Evolutionary conservation across 148 eudicot genomes (phyloP).

Genomic region (Mesembryanthemum crystallinum): DNA sequence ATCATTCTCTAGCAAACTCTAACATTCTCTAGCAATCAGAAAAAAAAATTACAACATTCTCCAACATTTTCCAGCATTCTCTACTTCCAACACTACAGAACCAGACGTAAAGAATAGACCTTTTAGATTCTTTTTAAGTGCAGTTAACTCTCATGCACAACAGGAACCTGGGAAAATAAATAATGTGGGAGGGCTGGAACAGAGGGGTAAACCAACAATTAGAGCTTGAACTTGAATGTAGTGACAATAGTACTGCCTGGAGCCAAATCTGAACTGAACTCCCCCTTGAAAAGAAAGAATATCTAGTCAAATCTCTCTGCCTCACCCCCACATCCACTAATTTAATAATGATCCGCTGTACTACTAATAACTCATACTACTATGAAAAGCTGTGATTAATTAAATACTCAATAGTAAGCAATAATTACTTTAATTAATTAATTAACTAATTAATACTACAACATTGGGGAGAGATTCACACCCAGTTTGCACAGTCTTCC

Average conservation of each 20-base stretch:
- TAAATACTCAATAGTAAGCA: not conserved
- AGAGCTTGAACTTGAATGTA: not conserved
- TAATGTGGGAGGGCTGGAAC: no score
- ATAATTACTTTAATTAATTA: not conserved
- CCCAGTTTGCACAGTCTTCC: not conserved
- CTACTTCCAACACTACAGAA: no score
- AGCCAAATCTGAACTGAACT: no score
- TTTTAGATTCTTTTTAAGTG: no score
- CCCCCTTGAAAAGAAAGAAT: not conserved
- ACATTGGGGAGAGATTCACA: not conserved
- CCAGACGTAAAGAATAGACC: no score
- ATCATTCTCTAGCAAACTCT: no score
- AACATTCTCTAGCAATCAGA: no score
- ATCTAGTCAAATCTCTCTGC: not conserved
- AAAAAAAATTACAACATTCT: no score
- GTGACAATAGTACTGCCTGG: no score
- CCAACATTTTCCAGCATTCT: no score
- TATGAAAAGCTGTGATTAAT: not conserved
- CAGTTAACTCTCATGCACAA: no score
- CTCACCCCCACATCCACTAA: not conserved
- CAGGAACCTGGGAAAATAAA: no score
- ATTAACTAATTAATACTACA: not conserved
- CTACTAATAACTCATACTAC: not conserved
- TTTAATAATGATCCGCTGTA: slow-evolving; percentile 3
- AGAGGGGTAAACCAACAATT: not conserved